phyloP scores from a whole-genome alignment of 768 basidiomycete genomes.

The Pilatotrama ljubarskyi region DNA sequence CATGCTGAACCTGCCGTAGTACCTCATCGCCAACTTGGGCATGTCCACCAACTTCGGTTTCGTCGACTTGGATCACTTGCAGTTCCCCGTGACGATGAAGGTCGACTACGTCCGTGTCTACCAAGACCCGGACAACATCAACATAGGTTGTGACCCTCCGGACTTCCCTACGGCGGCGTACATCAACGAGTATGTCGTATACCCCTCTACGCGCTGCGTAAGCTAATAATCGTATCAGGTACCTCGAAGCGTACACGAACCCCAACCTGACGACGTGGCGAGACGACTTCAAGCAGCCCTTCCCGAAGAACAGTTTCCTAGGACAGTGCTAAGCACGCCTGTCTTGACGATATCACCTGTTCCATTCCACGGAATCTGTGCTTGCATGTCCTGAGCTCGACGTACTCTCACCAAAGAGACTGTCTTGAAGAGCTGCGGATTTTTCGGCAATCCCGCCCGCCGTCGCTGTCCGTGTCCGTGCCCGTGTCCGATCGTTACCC shows the following conservation, averaged over 20 bases:
- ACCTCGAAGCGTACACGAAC: slow-evolving; percentile 73
- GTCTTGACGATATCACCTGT: neutral
- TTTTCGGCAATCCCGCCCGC: neutral
- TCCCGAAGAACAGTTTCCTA: slow-evolving; percentile 53
- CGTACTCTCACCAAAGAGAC: neutral
- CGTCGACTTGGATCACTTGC: slow-evolving; percentile 55
- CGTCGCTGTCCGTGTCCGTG: slow-evolving; percentile 6
- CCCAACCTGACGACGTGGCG: slow-evolving; percentile 55
- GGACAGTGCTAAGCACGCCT: slow-evolving; percentile 39
- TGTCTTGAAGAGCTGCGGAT: slow-evolving; percentile 1
- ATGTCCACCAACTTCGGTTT: slow-evolving; percentile 63
- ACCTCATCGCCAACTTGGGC: slow-evolving; percentile 59
- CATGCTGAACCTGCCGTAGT: slow-evolving; percentile 32
- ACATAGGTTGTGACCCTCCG: slow-evolving; percentile 69
- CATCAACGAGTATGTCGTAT: slow-evolving; percentile 60
- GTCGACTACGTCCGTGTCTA: slow-evolving; percentile 87
- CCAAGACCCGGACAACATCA: slow-evolving; percentile 49
- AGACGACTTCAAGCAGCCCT: slow-evolving; percentile 45
- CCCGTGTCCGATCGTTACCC: slow-evolving; percentile 16
- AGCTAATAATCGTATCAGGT: slow-evolving; percentile 36
- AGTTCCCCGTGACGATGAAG: slow-evolving; percentile 59
- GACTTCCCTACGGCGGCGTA: slow-evolving; percentile 76
- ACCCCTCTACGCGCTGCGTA: neutral
- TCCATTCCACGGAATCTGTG: neutral
- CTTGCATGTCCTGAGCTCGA: neutral